Percentiles rank a stretch among this genome's conserved stretches.
phyloP scores from a whole-genome alignment of 1,284 basidiomycete species.

The Pseudozyma hubeiensis region DNA sequence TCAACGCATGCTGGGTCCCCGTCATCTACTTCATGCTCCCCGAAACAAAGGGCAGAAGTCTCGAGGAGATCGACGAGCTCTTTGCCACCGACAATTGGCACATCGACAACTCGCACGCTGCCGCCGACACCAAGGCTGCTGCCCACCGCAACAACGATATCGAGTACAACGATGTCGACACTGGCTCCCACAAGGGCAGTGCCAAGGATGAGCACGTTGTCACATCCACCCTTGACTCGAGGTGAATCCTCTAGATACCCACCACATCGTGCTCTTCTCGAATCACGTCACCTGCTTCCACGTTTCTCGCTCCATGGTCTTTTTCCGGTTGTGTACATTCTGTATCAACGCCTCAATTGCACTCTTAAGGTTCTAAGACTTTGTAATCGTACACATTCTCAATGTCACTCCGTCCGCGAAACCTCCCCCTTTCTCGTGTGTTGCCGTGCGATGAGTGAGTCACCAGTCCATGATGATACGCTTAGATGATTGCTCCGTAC shows the following conservation, averaged over 20 bases:
- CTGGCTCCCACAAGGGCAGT: constrained; percentile 22
- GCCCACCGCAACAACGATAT: constrained; percentile 26
- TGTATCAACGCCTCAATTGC: too few species aligned
- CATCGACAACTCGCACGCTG: constrained; percentile 32
- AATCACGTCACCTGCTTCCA: not conserved
- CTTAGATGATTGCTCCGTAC: constrained; percentile 1
- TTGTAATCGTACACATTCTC: not conserved
- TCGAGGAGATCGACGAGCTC: constrained; percentile 67
- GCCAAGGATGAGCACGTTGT: constrained; percentile 25
- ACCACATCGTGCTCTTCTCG: not conserved
- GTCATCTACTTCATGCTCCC: constrained; percentile 67
- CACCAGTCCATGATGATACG: not conserved
- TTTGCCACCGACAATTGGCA: constrained; percentile 53
- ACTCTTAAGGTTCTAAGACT: not conserved
- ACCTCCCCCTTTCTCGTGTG: too few species aligned
- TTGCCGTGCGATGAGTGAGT: not conserved
- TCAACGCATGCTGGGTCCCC: constrained; percentile 67
- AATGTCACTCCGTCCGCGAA: not conserved
- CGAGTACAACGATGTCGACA: constrained; percentile 33
- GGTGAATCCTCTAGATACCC: not conserved
- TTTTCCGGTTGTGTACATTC: not conserved
- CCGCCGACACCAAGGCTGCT: constrained; percentile 32
- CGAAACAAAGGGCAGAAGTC: constrained; percentile 65
- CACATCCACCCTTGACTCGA: constrained; percentile 23
- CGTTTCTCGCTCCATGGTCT: not conserved